These are phyloP conservation scores for Pseudotsuga menziesii DNA, from an alignment of 75 land plant species.

Conservation along the genomic window DNA sequence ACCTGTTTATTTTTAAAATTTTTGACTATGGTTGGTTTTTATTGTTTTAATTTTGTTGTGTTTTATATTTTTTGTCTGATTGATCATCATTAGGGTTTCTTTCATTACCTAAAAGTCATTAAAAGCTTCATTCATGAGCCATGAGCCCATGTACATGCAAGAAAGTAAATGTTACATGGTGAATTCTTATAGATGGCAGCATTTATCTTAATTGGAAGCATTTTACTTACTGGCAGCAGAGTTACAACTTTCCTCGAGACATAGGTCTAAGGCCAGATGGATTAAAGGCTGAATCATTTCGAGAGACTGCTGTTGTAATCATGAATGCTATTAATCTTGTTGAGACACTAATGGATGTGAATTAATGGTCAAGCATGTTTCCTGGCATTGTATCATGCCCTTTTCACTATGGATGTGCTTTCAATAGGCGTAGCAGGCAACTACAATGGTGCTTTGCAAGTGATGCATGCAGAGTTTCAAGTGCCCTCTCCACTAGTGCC, in stretches of 20 bases:
- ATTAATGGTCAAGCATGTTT: slow-evolving; percentile 69
- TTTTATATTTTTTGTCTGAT: too few species aligned
- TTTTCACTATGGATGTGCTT: slow-evolving; percentile 52
- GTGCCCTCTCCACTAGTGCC: slow-evolving; percentile 82
- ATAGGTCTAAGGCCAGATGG: slow-evolving; percentile 62
- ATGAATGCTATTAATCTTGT: slow-evolving; percentile 68
- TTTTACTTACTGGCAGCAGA: too few species aligned
- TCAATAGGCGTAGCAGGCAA: slow-evolving; percentile 83
- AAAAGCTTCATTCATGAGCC: too few species aligned
- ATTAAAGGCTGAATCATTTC: slow-evolving; percentile 53
- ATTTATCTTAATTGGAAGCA: too few species aligned
- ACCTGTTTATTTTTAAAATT: too few species aligned
- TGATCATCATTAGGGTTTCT: too few species aligned
- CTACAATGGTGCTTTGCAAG: slow-evolving; percentile 80
- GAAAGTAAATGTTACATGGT: too few species aligned
- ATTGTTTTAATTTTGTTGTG: too few species aligned
- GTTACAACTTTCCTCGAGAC: slow-evolving; percentile 59
- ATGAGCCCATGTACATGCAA: too few species aligned
- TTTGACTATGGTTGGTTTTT: too few species aligned
- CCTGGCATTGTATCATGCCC: slow-evolving; percentile 73
- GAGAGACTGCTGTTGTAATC: slow-evolving; percentile 62
- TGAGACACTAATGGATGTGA: slow-evolving; percentile 81
- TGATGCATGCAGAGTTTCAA: slow-evolving; percentile 91
- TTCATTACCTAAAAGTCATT: too few species aligned
- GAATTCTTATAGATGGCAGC: too few species aligned